Evolutionary conservation across 2,329 filamentous ascomycete genomes (phyloP), one percentile per base, ranked within the genome.

Genomic region (Xylaria sp.): DNA sequence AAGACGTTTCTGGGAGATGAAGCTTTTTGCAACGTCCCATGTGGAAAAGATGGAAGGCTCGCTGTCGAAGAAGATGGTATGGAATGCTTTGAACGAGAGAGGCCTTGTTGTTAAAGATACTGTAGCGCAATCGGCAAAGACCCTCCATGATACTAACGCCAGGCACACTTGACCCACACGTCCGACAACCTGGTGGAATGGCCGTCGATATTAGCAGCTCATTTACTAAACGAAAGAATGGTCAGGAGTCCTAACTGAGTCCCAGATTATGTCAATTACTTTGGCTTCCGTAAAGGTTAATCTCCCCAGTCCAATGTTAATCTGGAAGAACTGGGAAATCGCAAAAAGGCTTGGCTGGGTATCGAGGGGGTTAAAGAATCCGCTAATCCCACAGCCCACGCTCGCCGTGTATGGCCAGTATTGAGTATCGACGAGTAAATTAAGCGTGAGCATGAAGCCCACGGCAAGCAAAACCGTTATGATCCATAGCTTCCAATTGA

Each of bases 131-230:
- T 68, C 55, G 9, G 70, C 60, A 41, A 74, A 73, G 3, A 63
- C 63, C 10, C 40, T 65, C 73, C 72, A 75, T 1, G 72, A 71
- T 13, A 70, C 46, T 19, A 63, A 66, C 3, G 69, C 68, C 25
- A 75, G 52, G 0, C 68, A 21, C 3, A 67, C 56, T 54, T 76
- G 74, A 0, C 71, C 72, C 10, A 64, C 63, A 2, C 73, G 69
- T 1, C 73, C 72, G 9, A 75, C 60, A 1, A 69, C 52, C 74
- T 75, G 23, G n/a, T n/a, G n/a, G n/a, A n/a, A n/a, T n/a, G n/a
- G n/a, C n/a, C n/a, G n/a, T n/a, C n/a, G n/a, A n/a, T n/a, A n/a
- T n/a, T n/a, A n/a, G n/a, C n/a, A n/a, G n/a, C n/a, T n/a, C n/a
- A n/a, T n/a, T 40, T 37, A 25, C 19, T 5, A 44, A 54, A 2